Percentiles rank a stretch among this genome's conserved stretches.
These are phyloP conservation scores for Salvia hispanica DNA, from an alignment of 257 asterid species.

Conservation along the genomic window DNA sequence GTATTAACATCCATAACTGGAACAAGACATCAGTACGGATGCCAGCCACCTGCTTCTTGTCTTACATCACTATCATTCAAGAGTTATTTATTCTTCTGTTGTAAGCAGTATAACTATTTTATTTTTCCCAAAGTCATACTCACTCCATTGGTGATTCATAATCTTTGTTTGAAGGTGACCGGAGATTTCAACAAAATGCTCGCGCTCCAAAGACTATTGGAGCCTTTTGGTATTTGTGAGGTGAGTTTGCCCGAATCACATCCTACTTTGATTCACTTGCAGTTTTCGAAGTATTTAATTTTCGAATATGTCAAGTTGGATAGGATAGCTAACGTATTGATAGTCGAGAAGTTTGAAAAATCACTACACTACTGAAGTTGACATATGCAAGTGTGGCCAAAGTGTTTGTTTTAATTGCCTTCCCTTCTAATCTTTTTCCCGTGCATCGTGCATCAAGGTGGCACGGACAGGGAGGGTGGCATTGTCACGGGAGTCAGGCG, in stretches of 20 bases:
- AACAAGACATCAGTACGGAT: no score
- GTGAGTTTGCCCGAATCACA: conserved; percentile 43
- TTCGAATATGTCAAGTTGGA: background rate
- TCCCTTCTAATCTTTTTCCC: no score
- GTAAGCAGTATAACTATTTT: no score
- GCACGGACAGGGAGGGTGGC: conserved; percentile 93
- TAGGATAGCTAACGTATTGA: background rate
- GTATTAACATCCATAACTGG: background rate
- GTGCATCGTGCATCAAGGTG: no score
- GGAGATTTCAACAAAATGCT: conserved; percentile 86
- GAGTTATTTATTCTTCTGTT: background rate
- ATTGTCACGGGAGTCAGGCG: conserved; percentile 77
- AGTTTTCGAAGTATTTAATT: no score
- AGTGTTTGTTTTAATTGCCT: background rate
- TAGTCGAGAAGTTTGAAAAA: background rate
- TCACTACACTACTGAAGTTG: background rate
- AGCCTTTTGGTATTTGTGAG: conserved; percentile 91
- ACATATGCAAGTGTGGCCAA: background rate
- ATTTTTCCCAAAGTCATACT: background rate
- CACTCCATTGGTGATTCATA: conserved; percentile 13
- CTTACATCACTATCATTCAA: background rate
- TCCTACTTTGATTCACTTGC: conserved; percentile 5
- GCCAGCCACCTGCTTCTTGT: no score
- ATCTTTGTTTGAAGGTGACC: conserved; percentile 54
- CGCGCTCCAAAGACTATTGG: conserved; percentile 77